Evolutionary conservation across 2,329 filamentous ascomycete species (phyloP).

Genomic region (Aspergillus puulaauensis): DNA sequence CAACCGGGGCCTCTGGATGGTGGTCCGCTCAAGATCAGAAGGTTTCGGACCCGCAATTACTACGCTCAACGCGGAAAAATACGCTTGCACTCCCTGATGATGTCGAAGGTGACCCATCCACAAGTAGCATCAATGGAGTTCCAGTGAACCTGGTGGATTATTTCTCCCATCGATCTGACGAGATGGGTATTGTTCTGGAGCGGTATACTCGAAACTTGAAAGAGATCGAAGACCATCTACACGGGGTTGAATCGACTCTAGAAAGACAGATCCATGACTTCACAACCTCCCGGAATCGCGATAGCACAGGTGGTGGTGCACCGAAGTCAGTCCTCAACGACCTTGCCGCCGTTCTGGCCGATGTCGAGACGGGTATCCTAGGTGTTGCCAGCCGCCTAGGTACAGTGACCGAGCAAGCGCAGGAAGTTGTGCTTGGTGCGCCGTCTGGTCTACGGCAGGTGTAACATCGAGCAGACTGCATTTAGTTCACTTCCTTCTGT

Average conservation of each 20-base stretch:
- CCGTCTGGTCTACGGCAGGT: conserved; percentile 28
- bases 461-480: conserved; percentile 17
- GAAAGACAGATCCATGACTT: conserved; percentile 61
- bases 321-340: conserved; percentile 45
- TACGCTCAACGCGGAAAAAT: conserved; percentile 42
- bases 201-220: conserved; percentile 59
- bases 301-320: conserved; percentile 42
- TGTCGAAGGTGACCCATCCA: conserved; percentile 39
- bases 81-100: conserved; percentile 50
- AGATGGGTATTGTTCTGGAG: conserved; percentile 59
- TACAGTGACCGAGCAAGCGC: conserved; percentile 59
- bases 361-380: conserved; percentile 65
- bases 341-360: conserved; percentile 60
- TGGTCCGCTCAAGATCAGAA: conserved; percentile 42
- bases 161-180: conserved; percentile 63
- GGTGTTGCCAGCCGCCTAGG: conserved; percentile 63
- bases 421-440: conserved; percentile 53
- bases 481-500: conserved; percentile 6
- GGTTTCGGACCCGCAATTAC: conserved; percentile 36
- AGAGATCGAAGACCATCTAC: conserved; percentile 66
- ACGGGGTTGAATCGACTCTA: conserved; percentile 61
- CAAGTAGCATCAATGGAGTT: conserved; percentile 50
- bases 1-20: conserved; percentile 41
- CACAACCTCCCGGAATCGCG: conserved; percentile 41
- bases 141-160: conserved; percentile 63